Conservation (phyloP, 202 grass and related monocot genomes). For the Elaeis oleifera region DNA sequence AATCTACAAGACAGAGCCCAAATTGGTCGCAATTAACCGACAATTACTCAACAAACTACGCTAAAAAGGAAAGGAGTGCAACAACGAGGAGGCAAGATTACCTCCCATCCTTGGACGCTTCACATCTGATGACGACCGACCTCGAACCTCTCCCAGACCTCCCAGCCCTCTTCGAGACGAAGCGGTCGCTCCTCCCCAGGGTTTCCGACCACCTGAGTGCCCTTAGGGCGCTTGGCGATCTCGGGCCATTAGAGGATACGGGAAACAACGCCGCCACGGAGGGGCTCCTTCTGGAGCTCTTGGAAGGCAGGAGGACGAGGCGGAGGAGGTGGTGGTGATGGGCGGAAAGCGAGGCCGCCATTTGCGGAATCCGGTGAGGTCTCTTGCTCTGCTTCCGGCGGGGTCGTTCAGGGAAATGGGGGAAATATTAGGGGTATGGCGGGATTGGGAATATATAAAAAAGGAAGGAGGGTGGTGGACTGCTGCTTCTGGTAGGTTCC, state of each 20-base stretch:
- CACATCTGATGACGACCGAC: conserved; percentile 32
- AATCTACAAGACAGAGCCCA: too few relatives aligned
- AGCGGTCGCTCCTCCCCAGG: conserved; percentile 4
- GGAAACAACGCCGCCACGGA: neutral
- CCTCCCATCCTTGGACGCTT: conserved; percentile 38
- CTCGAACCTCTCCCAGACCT: conserved; percentile 5
- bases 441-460: too few relatives aligned
- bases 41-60: neutral
- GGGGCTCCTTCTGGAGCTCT: conserved; percentile 6
- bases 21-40: neutral
- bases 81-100: conserved; percentile 13
- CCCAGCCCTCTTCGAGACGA: conserved; percentile 13
- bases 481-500: too few relatives aligned
- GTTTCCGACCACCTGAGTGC: conserved; percentile 26
- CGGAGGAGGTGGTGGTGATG: conserved; percentile 15
- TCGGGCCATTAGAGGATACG: neutral
- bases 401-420: neutral
- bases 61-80: neutral
- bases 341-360: conserved; percentile 25
- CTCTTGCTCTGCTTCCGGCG: neutral
- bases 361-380: conserved; percentile 1
- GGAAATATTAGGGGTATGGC: too few relatives aligned
- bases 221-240: conserved; percentile 8
- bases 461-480: too few relatives aligned
- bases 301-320: conserved; percentile 10